Base-by-base conservation (phyloP, 208 protist species). In the Crithidia mellificae region DNA sequence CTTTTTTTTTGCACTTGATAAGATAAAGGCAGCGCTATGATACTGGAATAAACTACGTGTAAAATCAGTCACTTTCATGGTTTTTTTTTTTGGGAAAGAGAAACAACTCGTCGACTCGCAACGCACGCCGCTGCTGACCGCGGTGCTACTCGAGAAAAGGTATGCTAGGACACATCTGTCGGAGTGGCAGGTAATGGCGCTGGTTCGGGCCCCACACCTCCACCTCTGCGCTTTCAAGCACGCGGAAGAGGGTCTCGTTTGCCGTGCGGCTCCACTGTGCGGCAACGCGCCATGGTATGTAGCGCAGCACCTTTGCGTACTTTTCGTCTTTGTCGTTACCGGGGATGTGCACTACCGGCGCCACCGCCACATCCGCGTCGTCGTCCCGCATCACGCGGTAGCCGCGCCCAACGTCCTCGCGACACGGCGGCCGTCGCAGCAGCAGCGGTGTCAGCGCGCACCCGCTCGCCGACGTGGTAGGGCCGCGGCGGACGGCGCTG, bases 371-470 rank as follows among this genome's bases (percentile, higher is more conserved):
- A 14, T 63, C 56, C 25, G 56, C 56, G 56, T 63, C 56, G 39
- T 63, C 56, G 56, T 63, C 56, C 20, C 56, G 56, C 41, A 63
- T 3, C 15, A 24, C 56, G 8, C 17, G 38, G 27, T 63, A 63
- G 24, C 56, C 56, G 27, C 56, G 56, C 27, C 3, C 17, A 1
- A 51, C 41, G 15, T 63, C 56, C 41, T 63, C 56, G 41, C 27
- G 56, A 27, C 19, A 51, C 41, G 41, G 56, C 56, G 41, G 56
- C 27, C 56, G 56, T 22, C 56, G 38, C 41, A 63, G 36, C 27
- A 63, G 41, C 56, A 51, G 56, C 41, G 56, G 41, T 25, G 39
- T 63, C 56, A 63, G 56, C 41, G 56, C 56, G 27, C 56, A 63
- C 12, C 56, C 56, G 19, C 41, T 63, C 56, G 56, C 56, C 38